Evolutionary conservation across 1,139 yeast species (phyloP).

Genomic region (Saccharomycopsis hybrid): DNA sequence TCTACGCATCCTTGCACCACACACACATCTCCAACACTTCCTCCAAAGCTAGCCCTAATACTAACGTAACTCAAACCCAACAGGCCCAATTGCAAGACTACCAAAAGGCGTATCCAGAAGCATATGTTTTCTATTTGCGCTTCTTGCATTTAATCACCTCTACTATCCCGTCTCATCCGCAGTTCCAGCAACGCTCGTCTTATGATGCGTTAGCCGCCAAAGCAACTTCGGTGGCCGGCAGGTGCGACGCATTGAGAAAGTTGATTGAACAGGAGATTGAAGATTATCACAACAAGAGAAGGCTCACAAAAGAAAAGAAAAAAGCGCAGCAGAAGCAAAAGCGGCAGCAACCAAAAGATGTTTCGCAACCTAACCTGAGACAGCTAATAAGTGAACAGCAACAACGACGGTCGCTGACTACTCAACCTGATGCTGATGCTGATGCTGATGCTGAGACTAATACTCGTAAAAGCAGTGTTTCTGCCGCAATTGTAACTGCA

Average conservation of each 20-base stretch:
- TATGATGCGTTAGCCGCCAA: conserved; percentile 8
- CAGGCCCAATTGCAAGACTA: conserved; percentile 13
- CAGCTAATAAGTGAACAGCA: too few species aligned
- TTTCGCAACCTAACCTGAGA: background rate
- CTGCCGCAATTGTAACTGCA: too few species aligned
- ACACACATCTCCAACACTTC: too few species aligned
- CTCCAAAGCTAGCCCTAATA: too few species aligned
- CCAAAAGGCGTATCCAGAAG: conserved; percentile 16
- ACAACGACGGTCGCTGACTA: background rate
- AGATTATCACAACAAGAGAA: conserved; percentile 6
- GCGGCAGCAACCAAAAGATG: background rate
- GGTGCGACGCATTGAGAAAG: conserved; percentile 3
- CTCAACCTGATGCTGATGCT: background rate
- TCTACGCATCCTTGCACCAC: too few species aligned
- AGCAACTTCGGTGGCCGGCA: background rate
- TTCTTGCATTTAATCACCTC: conserved; percentile 14
- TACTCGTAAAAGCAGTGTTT: too few species aligned
- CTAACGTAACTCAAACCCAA: background rate
- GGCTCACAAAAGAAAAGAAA: background rate
- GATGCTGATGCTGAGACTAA: background rate
- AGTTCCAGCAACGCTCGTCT: conserved; percentile 14
- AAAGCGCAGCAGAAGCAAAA: background rate
- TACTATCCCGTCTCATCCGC: conserved; percentile 17
- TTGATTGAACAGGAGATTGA: conserved; percentile 16
- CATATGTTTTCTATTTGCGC: conserved; percentile 17